Conservation (phyloP, 2,329 filamentous ascomycete species). For the Cladosporium sp. region DNA sequence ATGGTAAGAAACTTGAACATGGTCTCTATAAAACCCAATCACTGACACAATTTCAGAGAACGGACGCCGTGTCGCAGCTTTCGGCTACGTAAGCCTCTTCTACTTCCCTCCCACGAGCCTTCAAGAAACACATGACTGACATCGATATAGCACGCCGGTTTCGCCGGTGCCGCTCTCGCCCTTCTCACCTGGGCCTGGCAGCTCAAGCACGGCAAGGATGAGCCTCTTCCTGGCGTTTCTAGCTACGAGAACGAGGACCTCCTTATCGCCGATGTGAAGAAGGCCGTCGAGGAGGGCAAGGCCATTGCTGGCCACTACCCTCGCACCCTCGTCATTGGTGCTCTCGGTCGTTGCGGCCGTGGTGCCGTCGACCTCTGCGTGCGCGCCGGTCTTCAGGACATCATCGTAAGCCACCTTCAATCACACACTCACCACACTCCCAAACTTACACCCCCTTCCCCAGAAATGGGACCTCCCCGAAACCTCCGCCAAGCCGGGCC, state of each 20-base stretch:
- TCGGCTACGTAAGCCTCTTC: constrained; percentile 46
- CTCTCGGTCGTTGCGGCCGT: constrained; percentile 65
- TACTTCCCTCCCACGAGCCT: background rate
- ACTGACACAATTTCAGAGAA: constrained; percentile 37
- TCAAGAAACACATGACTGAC: constrained; percentile 19
- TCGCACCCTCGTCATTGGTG: constrained; percentile 42
- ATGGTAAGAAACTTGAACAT: too few relatives aligned
- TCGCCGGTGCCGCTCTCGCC: constrained; percentile 58
- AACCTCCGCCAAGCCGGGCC: constrained; percentile 58
- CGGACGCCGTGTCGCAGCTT: constrained; percentile 67
- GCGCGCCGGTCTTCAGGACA: constrained; percentile 67
- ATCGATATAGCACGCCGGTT: constrained; percentile 65
- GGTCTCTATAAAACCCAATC: background rate
- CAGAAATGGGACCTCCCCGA: constrained; percentile 71
- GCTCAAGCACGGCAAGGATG: constrained; percentile 61
- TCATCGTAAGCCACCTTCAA: constrained; percentile 40
- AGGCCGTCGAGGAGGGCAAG: constrained; percentile 60
- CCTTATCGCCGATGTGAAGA: constrained; percentile 69
- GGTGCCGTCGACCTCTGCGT: constrained; percentile 78
- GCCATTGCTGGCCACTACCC: constrained; percentile 65
- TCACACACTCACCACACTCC: background rate
- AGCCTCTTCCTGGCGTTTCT: constrained; percentile 61
- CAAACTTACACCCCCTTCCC: background rate
- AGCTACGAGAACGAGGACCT: constrained; percentile 70
- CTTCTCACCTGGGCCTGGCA: constrained; percentile 82